A percentile compares a stretch with the other conserved stretches of the same genome.
These are phyloP conservation scores for Gossypium stocksii DNA, from an alignment of 345 rosid genomes.

Conservation along the genomic window DNA sequence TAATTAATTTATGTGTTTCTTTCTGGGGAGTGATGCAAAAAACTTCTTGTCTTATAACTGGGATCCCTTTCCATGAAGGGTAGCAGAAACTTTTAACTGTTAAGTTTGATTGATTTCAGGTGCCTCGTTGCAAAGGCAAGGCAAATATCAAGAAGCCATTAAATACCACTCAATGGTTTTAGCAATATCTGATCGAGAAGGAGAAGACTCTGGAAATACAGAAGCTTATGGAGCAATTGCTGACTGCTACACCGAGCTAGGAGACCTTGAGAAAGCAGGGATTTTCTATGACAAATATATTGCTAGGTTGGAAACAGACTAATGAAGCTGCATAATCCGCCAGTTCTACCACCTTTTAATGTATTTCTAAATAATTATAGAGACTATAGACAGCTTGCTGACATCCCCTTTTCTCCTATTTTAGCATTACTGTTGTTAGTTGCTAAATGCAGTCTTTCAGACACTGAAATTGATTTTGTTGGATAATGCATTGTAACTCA, in stretches of 20 bases:
- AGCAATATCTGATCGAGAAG: conserved; percentile 58
- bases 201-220: conserved; percentile 82
- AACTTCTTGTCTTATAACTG: background rate
- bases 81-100: background rate
- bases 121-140: conserved; percentile 87
- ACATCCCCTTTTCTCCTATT: background rate
- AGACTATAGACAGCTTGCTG: background rate
- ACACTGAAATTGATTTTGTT: background rate
- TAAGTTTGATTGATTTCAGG: conserved; percentile 32
- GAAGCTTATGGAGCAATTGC: conserved; percentile 98
- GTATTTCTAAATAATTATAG: background rate
- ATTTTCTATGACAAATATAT: conserved; percentile 76
- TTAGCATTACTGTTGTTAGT: background rate
- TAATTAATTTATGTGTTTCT: background rate
- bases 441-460: background rate
- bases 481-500: background rate
- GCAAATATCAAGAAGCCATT: conserved; percentile 73
- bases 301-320: conserved; percentile 74
- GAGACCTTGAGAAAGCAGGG: conserved; percentile 88
- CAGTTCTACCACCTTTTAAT: background rate
- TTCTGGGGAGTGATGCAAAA: background rate
- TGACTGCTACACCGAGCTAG: conserved; percentile 87
- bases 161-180: conserved; percentile 77
- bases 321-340: background rate
- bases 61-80: background rate